Percentiles rank a stretch among this genome's conserved stretches.
phyloP scores from a whole-genome alignment of 2,329 filamentous ascomycete genomes.

The Diaporthe citrichinensis region DNA sequence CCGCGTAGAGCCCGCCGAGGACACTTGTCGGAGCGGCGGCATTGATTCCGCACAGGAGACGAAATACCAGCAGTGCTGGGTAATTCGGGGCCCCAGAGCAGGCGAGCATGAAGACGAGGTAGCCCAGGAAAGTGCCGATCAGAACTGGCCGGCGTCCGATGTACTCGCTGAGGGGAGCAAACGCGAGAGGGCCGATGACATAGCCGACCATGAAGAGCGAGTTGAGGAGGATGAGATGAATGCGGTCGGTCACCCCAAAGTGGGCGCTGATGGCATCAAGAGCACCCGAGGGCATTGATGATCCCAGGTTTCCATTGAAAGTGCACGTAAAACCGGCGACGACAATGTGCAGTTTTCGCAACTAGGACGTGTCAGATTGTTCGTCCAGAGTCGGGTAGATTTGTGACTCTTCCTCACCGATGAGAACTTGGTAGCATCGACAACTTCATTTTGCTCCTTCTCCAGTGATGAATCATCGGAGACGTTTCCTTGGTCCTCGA shows the following conservation, averaged over 20 bases:
- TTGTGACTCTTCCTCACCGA: not conserved
- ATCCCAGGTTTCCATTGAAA: constrained; percentile 16
- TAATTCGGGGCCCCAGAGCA: not conserved
- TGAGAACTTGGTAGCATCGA: constrained; percentile 14
- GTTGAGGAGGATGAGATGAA: constrained; percentile 17
- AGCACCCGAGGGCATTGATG: constrained; percentile 17
- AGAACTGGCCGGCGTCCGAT: constrained; percentile 9
- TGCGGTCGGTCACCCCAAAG: constrained; percentile 3
- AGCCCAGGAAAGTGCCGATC: not conserved
- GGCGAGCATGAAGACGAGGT: constrained; percentile 15
- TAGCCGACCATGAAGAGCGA: constrained; percentile 23
- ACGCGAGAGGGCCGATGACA: constrained; percentile 12
- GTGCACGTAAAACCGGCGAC: not conserved
- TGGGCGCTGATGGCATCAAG: constrained; percentile 8
- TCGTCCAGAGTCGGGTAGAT: not conserved
- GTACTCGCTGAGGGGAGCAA: constrained; percentile 24
- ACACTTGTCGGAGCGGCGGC: constrained; percentile 14
- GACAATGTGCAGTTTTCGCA: constrained; percentile 9
- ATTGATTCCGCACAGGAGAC: constrained; percentile 20
- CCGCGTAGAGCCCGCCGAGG: constrained; percentile 12
- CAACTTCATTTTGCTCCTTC: not conserved
- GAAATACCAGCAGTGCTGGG: not conserved
- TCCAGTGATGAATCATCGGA: not conserved
- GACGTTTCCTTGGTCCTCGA: not conserved
- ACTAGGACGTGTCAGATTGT: not conserved